Evolutionary conservation across 192 early-diverging fungal genomes (phyloP), one percentile per base, ranked within the genome.

Genomic region (Endogone sp.): DNA sequence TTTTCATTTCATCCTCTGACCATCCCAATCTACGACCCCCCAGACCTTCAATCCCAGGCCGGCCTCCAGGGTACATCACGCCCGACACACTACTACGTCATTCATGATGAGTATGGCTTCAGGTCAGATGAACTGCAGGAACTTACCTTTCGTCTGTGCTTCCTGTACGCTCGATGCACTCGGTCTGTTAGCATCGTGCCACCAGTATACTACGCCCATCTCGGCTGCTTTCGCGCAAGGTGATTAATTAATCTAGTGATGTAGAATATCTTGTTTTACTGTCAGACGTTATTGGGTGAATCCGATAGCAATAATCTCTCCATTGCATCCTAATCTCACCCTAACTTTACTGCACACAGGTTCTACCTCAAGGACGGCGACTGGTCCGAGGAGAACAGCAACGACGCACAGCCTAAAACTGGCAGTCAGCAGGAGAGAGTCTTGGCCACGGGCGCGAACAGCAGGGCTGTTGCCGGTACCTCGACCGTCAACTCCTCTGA

Each of bases 51-150:
- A 69, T 91, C 94, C 20, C 97, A 99, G 64, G 89, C 90, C 2
- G 93, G 95, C 59, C 85, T 96, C 27, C 94, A 95, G 74, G 95
- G 97, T 30, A 96, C 95, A 1, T 94, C 94, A 16, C 90, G 94
- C 29, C 95, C 95, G 0, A 92, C 92, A 0, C 92, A 93, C 71
- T 99, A 99, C 86, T 87, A 90, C 60, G 94, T 96, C 21, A 72
- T 99, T 37, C 81, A 89, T 66, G 93, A 99, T 64, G 95, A 98
- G 32, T 90, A 93, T 74, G 77, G 83, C 8, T 95, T 95, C 62
- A 82, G 81, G 0, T 69, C 89, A 8, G 93, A 98, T 67, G 81
- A 84, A 56, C 75, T 98, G 26, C 93, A 96, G 70, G 82, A 90
- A 63, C 79, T 98, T n/a, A 95, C 94, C 0, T 96, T 94, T 81